Conservation (phyloP, 805 yeast genomes). For the Sungouiozyma ichnusensis region DNA sequence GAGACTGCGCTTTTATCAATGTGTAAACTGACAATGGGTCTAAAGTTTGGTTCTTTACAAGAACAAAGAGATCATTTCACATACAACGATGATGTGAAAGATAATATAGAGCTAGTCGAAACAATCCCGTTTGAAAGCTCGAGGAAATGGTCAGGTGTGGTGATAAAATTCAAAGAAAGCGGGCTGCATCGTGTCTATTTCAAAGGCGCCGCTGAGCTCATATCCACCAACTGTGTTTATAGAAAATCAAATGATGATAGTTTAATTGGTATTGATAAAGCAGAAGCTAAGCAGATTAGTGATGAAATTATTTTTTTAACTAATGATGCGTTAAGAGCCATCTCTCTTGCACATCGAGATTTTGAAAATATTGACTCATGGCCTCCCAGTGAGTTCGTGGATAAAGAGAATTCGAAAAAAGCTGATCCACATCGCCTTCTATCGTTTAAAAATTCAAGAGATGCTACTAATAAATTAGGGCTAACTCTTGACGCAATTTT, state of each 20-base stretch:
- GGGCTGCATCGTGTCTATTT: constrained; percentile 46
- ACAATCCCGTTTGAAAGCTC: constrained; percentile 84
- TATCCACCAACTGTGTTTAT: constrained; percentile 49
- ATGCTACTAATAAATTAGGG: constrained; percentile 26
- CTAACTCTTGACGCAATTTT: constrained; percentile 62
- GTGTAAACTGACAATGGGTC: constrained; percentile 47
- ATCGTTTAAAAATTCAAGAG: neutral
- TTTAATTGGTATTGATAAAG: constrained; percentile 8
- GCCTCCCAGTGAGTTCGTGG: constrained; percentile 53
- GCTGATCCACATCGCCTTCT: constrained; percentile 37
- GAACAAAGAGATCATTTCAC: constrained; percentile 31
- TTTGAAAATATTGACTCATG: constrained; percentile 39
- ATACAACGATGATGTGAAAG: constrained; percentile 19
- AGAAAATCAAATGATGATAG: constrained; percentile 25
- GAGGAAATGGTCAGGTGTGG: constrained; percentile 85
- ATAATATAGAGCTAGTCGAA: constrained; percentile 40
- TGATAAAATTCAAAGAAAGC: constrained; percentile 38
- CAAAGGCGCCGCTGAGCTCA: constrained; percentile 93
- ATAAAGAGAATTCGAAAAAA: constrained; percentile 9
- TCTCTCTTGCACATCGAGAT: constrained; percentile 78
- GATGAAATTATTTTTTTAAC: constrained; percentile 51
- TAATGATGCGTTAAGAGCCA: constrained; percentile 71
- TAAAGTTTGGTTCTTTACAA: constrained; percentile 33
- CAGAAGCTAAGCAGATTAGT: constrained; percentile 29
- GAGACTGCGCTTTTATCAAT: constrained; percentile 77